Evolutionary conservation across 1,139 yeast species (phyloP), one percentile per base, ranked within the genome.

Genomic region (Kodamaea anthophila): DNA sequence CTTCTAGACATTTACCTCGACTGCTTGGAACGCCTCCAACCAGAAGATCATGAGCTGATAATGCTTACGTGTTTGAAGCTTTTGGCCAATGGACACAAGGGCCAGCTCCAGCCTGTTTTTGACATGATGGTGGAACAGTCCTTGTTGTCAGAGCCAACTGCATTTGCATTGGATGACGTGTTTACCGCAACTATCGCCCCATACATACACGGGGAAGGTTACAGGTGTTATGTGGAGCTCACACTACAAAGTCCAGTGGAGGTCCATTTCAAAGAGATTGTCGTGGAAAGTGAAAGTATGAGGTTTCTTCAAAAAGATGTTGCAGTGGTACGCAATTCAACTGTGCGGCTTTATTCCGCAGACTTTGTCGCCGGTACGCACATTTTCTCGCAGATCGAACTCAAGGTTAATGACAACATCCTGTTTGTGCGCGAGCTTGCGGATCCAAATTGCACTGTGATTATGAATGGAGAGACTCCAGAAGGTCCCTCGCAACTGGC

Each of bases 1-100:
- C 53, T 88, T 12, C 58, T 84, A 23, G 76, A 75, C 40, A 60
- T 80, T 1, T 86, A 81, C 46, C 67, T 84, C 20, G 74, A 75
- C 26, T 85, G 95, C 43, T 59, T 87, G 24, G 75, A 73, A 41
- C 60, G 72, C 22, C 49, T 75, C 5, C 30, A 40, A 5, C 40
- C 41, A 3, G 31, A 30, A 5, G 36, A 41, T 24, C 35, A 37
- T 19, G 38, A 36, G 24, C 51, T 53, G 15, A 35, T 55, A 5
- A 38, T 61, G n/a, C 41, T 43, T 9, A 54, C 66, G 2, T 55
- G 60, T 30, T 43, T 67, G 9, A 58, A 58, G 26, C 40, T 66
- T 4, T 49, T 66, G 13, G 47, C 68, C 18, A 16, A 16, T 16
- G 8, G 6, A 9, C 18, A 16, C 18, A 16, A 16, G 9, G 6